Base-by-base conservation (phyloP, 169 alveolate genomes). In the Cryptosporidium sp. region DNA sequence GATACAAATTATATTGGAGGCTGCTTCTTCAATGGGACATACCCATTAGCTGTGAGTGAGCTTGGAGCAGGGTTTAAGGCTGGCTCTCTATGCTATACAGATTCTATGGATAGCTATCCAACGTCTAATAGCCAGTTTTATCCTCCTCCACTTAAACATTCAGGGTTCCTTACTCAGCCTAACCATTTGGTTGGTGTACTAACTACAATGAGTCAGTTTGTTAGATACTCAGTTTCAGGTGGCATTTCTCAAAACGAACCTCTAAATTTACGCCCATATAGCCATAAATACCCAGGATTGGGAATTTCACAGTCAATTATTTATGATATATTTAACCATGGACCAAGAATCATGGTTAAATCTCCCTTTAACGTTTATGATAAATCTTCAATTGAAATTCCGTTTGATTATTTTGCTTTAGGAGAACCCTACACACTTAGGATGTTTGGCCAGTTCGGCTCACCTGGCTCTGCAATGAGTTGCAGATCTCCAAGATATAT, bases 401-500 rank as follows among this genome's bases (percentile, higher is more conserved):
- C 26, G 26, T 80, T 80, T 62, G 65, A 65, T 33, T 65, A 80
- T 31, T 80, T 39, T 80, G 71, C 89, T 18, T 45, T 80, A 21
- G 75, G 89, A n/a, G 80, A 80, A 26, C 75, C 89, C 3, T 80
- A 80, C 33, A 67, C 65, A n/a, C 51, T 37, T 29, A 59, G 75
- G 43, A 59, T 80, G 68, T 80, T 43, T 41, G 89, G 89, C 18
- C 59, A 48, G 62, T 80, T n/a, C 21, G 89, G 89, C 18, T 31
- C 35, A 10, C 67, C 89, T 14, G 89, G 89, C 1, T 23, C 75
- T 39, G n/a, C 80, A 14, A 80, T 80, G 89, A 80, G 89, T 43
- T 80, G 89, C 29, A 80, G 89, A 80, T 80, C 89, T 61, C 89
- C 89, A 45, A 80, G 89, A 65, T 80, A 45, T 48, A 58, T 80